Percentiles rank a stretch among this genome's conserved stretches.
Conservation (phyloP, 805 yeast genomes). For the Candida patagonica region DNA sequence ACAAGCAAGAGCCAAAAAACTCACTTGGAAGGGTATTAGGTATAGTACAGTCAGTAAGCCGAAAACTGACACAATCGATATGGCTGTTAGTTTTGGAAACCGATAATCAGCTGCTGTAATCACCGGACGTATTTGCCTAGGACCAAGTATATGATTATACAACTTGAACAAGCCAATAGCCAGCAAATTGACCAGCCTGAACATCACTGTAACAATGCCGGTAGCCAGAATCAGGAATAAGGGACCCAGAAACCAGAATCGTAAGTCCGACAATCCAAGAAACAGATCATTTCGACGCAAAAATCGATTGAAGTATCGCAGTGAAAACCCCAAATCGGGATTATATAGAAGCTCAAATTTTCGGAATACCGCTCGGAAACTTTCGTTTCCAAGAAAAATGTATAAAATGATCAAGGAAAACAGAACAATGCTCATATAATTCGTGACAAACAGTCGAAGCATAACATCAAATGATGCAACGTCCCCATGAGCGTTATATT, state of each 20-base stretch:
- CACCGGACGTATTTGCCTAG: too few relatives aligned
- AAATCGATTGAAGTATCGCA: slow-evolving; percentile 11
- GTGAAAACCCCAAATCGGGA: slow-evolving; percentile 17
- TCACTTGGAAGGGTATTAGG: slow-evolving; percentile 68
- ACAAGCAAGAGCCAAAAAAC: slow-evolving; percentile 47
- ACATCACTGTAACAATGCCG: slow-evolving; percentile 21
- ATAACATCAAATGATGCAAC: slow-evolving; percentile 33
- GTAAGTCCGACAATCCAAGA: slow-evolving; percentile 54
- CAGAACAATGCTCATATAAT: background rate
- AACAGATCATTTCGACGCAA: slow-evolving; percentile 42
- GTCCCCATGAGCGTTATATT: slow-evolving; percentile 30
- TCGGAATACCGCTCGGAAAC: slow-evolving; percentile 14
- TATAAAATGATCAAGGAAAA: slow-evolving; percentile 6
- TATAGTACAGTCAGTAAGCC: slow-evolving; percentile 2
- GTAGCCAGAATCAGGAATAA: slow-evolving; percentile 41
- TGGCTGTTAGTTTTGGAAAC: too few relatives aligned
- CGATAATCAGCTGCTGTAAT: too few relatives aligned
- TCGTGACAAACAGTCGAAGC: slow-evolving; percentile 21
- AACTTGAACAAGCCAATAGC: too few relatives aligned
- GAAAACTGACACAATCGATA: too few relatives aligned
- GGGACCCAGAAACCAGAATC: slow-evolving; percentile 51
- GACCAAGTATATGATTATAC: too few relatives aligned
- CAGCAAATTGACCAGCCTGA: too few relatives aligned
- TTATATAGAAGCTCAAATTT: slow-evolving; percentile 23
- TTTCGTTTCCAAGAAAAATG: slow-evolving; percentile 24